Evolutionary conservation across 495 filamentous ascomycete genomes (phyloP).

Genomic region (Talaromyces nanjingensis): DNA sequence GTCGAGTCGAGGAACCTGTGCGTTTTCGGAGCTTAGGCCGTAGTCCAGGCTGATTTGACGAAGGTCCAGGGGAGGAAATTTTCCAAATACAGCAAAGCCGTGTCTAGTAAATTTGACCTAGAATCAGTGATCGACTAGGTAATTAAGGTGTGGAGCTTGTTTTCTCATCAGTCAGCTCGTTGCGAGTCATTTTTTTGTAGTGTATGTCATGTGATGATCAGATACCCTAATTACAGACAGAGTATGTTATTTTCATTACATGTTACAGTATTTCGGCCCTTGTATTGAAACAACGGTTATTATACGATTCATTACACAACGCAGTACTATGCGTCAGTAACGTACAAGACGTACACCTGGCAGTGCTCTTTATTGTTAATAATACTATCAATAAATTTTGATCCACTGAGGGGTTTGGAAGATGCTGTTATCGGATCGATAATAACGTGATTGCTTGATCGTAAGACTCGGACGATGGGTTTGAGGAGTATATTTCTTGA

Average conservation of each 20-base stretch:
- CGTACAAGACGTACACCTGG: background rate
- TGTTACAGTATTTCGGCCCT: background rate
- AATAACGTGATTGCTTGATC: background rate
- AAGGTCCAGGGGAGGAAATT: background rate
- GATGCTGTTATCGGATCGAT: background rate
- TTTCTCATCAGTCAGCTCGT: background rate
- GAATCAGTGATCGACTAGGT: background rate
- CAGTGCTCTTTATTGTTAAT: background rate
- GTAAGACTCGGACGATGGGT: background rate
- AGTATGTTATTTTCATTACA: background rate
- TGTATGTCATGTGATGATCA: background rate
- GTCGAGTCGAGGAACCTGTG: background rate
- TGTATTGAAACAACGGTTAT: background rate
- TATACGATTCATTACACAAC: background rate
- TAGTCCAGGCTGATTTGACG: background rate
- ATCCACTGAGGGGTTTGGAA: slow-evolving; percentile 3
- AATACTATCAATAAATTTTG: background rate
- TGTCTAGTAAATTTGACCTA: background rate
- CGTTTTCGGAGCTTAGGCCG: background rate
- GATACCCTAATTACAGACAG: background rate
- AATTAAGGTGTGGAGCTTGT: background rate
- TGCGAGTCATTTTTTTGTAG: background rate
- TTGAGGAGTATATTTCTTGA: background rate
- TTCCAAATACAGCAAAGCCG: background rate
- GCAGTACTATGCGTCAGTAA: background rate